A percentile compares a stretch with the other conserved stretches of the same genome.
phyloP scores from a whole-genome alignment of 2,329 filamentous ascomycete genomes.

The Acrocalymma vagum region DNA sequence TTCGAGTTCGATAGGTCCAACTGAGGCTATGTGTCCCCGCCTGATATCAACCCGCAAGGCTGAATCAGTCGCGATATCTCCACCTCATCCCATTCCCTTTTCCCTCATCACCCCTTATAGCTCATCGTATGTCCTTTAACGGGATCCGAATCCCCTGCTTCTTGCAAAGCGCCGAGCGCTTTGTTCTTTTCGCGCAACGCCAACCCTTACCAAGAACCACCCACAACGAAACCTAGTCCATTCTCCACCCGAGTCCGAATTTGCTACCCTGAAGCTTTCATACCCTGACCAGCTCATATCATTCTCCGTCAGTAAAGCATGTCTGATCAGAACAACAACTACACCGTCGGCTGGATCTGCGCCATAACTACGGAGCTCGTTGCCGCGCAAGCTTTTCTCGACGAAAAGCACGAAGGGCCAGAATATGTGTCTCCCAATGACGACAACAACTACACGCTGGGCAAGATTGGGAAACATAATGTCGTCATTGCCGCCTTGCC shows the following conservation, averaged over 20 bases:
- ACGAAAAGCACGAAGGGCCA: too few species aligned
- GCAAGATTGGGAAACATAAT: too few species aligned
- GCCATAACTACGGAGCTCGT: too few species aligned
- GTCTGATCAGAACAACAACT: slow-evolving; percentile 5
- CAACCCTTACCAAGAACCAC: slow-evolving; percentile 7
- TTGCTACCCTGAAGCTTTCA: slow-evolving; percentile 2
- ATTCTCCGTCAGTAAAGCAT: slow-evolving; percentile 8
- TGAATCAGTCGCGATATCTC: slow-evolving; percentile 3
- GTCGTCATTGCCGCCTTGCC: too few species aligned
- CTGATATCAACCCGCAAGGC: slow-evolving; percentile 2
- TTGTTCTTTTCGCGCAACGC: slow-evolving; percentile 9
- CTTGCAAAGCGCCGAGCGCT: slow-evolving; percentile 8
- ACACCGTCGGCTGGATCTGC: too few species aligned
- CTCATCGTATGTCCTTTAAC: slow-evolving; percentile 8
- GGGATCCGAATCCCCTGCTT: slow-evolving; percentile 5
- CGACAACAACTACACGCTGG: too few species aligned
- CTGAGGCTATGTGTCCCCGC: too few species aligned
- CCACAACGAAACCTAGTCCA: slow-evolving; percentile 6
- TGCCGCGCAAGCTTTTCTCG: too few species aligned
- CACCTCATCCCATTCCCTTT: slow-evolving; percentile 5
- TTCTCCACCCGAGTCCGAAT: neutral
- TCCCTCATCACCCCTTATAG: slow-evolving; percentile 5
- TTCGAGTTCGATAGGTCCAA: too few species aligned
- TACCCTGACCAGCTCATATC: neutral
- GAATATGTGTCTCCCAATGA: too few species aligned